Base-by-base conservation (phyloP, 208 protist genomes). In the Leishmania braziliensis region DNA sequence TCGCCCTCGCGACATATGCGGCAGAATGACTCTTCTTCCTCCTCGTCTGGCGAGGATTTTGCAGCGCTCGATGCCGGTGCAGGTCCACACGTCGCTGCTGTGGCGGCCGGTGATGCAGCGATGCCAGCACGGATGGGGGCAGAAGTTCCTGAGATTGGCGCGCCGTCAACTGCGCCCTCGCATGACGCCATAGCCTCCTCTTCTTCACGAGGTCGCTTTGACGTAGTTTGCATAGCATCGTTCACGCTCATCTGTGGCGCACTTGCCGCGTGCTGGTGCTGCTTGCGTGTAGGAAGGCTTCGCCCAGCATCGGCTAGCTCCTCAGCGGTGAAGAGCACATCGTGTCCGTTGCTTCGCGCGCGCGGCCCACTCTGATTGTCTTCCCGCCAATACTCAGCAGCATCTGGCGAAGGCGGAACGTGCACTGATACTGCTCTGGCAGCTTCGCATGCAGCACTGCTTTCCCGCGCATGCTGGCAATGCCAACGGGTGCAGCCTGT, bases 1-100 rank as follows among this genome's bases (percentile, higher is more conserved):
- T 86, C 89, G 14, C 74, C 87, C 8, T 91, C 92, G 0, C 87
- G 87, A 77, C 93, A 97, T 68, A 97, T 97, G 39, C 93, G 93
- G 81, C 93, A 97, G 69, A 95, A 39, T 39, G 36, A 2, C 1
- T 88, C 86, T 23, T 93, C 86, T 2, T 93, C 88, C 29, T 90
- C 90, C 20, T 29, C 68, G 4, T 58, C n/a, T 39, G 43, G 58
- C 26, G 46, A 12, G 5, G 36, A 46, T 5, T 4, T 43, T 18
- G 58, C 8, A 1, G 62, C n/a, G 46, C 23, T 3, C 33, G 54
- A 43, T 36, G 1, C 26, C 48, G 48, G 10, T 6, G 60, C 60
- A 12, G 29, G 10, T 2, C 14, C 62, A 54, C 6, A 14, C n/a
- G 56, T 0, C 56, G 48, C 4, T 50, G 56, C 8, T 36, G 63